These are phyloP conservation scores for Spergularia marina DNA, from an alignment of 148 eudicot genomes.

Conservation along the genomic window DNA sequence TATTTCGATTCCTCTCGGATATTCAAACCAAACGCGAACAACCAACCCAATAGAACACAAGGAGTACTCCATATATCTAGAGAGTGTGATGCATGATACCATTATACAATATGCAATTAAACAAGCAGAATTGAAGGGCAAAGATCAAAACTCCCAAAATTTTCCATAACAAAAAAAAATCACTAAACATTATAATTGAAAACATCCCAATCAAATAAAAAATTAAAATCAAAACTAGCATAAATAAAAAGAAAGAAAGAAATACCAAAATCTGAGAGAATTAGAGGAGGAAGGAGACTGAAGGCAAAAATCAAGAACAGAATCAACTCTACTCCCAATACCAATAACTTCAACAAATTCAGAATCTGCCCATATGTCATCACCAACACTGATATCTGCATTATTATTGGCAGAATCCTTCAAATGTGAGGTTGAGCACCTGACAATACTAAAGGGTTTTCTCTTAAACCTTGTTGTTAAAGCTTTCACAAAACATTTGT, in stretches of 20 bases:
- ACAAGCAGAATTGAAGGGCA: neutral
- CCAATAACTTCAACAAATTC: conserved; percentile 49
- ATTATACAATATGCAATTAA: neutral
- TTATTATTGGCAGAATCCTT: conserved; percentile 11
- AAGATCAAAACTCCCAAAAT: neutral
- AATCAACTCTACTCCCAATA: conserved; percentile 45
- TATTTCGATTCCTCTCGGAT: too few species aligned
- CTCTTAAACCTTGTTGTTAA: conserved; percentile 10
- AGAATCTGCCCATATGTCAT: conserved; percentile 30
- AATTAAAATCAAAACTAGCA: neutral
- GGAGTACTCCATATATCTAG: neutral
- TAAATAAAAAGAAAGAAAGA: neutral
- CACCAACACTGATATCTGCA: neutral
- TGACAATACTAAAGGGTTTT: conserved; percentile 17
- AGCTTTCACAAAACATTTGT: neutral
- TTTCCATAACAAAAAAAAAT: neutral
- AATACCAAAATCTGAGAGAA: conserved; percentile 45
- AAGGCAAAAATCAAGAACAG: conserved; percentile 43
- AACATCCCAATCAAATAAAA: neutral
- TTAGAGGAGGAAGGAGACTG: conserved; percentile 21
- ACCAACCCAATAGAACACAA: too few species aligned
- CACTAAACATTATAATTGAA: neutral
- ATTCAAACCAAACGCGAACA: too few species aligned
- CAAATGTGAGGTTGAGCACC: conserved; percentile 10
- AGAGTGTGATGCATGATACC: neutral